Conservation (phyloP, 2,329 filamentous ascomycete species). For the Sclerotinia subarctica region DNA sequence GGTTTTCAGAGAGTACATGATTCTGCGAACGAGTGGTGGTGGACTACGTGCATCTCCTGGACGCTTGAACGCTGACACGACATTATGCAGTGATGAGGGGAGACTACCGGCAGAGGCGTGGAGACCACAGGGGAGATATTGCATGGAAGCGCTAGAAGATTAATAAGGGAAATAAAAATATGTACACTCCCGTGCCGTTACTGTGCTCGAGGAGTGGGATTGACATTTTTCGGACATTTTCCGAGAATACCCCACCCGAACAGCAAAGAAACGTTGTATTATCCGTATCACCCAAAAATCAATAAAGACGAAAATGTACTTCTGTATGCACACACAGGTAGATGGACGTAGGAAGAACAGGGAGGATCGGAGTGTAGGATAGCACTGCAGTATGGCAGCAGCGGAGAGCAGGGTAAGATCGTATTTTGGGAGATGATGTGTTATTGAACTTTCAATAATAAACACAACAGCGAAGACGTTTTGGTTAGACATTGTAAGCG, state of each 20-base stretch:
- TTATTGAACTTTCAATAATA: constrained; percentile 14
- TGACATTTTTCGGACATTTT: constrained; percentile 2
- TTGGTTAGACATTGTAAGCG: not conserved
- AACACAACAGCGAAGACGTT: not conserved
- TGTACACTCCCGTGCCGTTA: constrained; percentile 6
- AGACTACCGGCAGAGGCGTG: constrained; percentile 17
- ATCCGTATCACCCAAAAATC: not conserved
- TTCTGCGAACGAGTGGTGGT: constrained; percentile 19
- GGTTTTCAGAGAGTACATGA: constrained; percentile 11
- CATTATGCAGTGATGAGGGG: constrained; percentile 17
- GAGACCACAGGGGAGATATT: constrained; percentile 9
- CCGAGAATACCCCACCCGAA: constrained; percentile 7
- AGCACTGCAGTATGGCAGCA: not conserved
- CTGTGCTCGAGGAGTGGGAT: constrained; percentile 2
- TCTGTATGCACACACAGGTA: not conserved
- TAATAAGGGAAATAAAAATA: constrained; percentile 14
- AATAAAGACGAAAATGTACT: not conserved
- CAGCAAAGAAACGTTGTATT: constrained; percentile 11
- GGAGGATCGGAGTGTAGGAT: constrained; percentile 1
- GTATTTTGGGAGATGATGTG: constrained; percentile 4
- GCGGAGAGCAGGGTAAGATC: not conserved
- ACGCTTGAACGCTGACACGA: constrained; percentile 18
- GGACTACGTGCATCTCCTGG: not conserved
- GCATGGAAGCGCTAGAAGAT: constrained; percentile 21
- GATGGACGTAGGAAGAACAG: not conserved